A percentile compares a stretch with the other conserved stretches of the same genome.
Evolutionary conservation across 1,139 yeast species (phyloP).

Genomic region (Lodderomyces margitis): DNA sequence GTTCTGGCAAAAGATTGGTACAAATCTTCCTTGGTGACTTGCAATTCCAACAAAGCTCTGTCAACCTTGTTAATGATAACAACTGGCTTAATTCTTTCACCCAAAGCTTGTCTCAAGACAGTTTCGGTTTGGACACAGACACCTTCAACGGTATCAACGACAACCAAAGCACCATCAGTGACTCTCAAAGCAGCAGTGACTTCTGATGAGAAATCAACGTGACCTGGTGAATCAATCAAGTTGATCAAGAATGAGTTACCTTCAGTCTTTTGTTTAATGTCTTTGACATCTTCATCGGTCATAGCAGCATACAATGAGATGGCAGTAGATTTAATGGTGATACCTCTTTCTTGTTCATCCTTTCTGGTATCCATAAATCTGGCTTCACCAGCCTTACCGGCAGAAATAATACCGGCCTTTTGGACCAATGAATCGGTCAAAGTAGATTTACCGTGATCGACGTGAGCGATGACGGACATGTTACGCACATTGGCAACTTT

Average conservation of each 20-base stretch:
- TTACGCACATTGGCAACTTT: conserved; percentile 99
- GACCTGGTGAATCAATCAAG: conserved; percentile 99
- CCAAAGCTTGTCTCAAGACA: conserved; percentile 98
- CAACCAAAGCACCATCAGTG: conserved; percentile 99
- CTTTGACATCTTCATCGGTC: conserved; percentile 89
- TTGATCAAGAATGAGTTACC: conserved; percentile 96
- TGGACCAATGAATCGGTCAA: conserved; percentile 98
- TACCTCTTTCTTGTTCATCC: conserved; percentile 99
- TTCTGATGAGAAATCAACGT: conserved; percentile 99
- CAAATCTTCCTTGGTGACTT: conserved; percentile 97
- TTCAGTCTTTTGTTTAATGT: conserved; percentile 89
- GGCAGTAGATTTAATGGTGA: conserved; percentile 98
- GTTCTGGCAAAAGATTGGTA: conserved; percentile 99
- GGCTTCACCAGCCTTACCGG: conserved; percentile 99
- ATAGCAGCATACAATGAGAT: conserved; percentile 92
- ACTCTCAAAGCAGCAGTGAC: conserved; percentile 99
- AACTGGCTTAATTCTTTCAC: conserved; percentile 99
- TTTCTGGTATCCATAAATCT: conserved; percentile 99
- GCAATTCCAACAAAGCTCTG: conserved; percentile 98
- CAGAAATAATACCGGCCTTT: conserved; percentile 99
- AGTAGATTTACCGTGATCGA: conserved; percentile 99
- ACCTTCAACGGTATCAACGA: conserved; percentile 99
- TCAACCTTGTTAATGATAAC: conserved; percentile 98
- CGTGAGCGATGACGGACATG: conserved; percentile 99
- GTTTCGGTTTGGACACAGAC: conserved; percentile 99